Evolutionary conservation across 495 filamentous ascomycete species (phyloP), one percentile per base, ranked within the genome.

Genomic region (Aspergillus campestris): DNA sequence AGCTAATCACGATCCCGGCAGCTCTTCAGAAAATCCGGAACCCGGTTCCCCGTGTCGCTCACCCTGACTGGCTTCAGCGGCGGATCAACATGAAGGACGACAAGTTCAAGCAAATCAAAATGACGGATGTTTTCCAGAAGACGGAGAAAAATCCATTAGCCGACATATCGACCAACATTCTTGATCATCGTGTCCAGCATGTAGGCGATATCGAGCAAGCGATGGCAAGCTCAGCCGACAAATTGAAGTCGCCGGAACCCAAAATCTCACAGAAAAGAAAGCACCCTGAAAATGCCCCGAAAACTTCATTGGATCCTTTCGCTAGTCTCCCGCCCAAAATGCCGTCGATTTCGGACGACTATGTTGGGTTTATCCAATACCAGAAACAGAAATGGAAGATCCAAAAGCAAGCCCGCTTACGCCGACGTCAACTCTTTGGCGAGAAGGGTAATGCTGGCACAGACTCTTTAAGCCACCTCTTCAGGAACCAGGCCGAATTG

Each of bases 321-420:
- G 84, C 89, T 15, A 81, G 74, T 45, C 77, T 99, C 5, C 92
- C 92, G 0, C 76, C 84, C 31, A 76, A 74, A 40, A 96, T 96
- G 87, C 94, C 92, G 13, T 77, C 73, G 7, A 87, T 90, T 18
- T 82, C 80, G 0, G 82, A 92, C 34, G 87, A 99, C 64, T 99
- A 99, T 48, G 66, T 76, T 15, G 88, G 80, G 0, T 99, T 95
- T 70, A 66, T 99, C 38, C 75, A 84, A 59, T 99, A 99, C 56
- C 92, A 99, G 58, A 99, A 99, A 65, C 80, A 89, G 66, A 99
- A 99, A 61, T 99, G 92, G 92, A 95, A 89, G 66, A 86, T 99
- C 27, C 92, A 99, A 61, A 94, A 87, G 57, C 87, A 95, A 62
- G 90, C 92, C 34, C 79, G 91, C 34, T 75, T 83, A 54, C 84